Base-by-base conservation (phyloP, 2,329 filamentous ascomycete genomes). In the Fusarium algeriense region DNA sequence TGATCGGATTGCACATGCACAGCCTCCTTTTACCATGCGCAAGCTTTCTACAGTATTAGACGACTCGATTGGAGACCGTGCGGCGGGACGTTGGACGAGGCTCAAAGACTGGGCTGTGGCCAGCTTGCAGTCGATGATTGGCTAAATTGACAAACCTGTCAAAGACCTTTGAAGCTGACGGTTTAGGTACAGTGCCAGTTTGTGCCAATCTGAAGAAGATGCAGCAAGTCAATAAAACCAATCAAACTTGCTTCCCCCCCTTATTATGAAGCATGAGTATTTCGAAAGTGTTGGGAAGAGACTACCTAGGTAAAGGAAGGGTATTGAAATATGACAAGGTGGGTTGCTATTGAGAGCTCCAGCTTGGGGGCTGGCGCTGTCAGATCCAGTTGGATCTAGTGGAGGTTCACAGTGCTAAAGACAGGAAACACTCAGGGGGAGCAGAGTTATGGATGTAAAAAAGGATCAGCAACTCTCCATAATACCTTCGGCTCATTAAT, bases 61-160 rank as follows among this genome's bases (percentile, higher is more conserved):
- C 43, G 43, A 38, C 32, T 60, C 48, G n/a, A 46, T 45, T 68
- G 64, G 34, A 70, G 69, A 68, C 74, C 60, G 73, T 73, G 73
- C 62, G 66, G 67, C 63, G 70, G 64, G 65, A 76, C 71, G 70
- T 75, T 57, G 61, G 60, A 73, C 71, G 72, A 75, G 73, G 68
- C 72, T 76, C 70, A 76, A 73, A 40, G 46, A 62, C 34, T 50
- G 19, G 53, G 60, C 48, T 76, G 74, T 76, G 73, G 74, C 74
- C 73, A 76, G 64, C 74, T 76, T 76, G 63, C 73, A 63, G 57
- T 59, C 55, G 56, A 55, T 74, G 71, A 76, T 76, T 76, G 74
- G 74, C 52, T 56, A 50, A 40, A 37, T 45, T 12, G 28, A 15
- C 45, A 37, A 32, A 37, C 48, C 20, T 52, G 34, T 45, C 41